Conservation (phyloP, 1,284 basidiomycete species). For the Rhodotorula glutinis region DNA sequence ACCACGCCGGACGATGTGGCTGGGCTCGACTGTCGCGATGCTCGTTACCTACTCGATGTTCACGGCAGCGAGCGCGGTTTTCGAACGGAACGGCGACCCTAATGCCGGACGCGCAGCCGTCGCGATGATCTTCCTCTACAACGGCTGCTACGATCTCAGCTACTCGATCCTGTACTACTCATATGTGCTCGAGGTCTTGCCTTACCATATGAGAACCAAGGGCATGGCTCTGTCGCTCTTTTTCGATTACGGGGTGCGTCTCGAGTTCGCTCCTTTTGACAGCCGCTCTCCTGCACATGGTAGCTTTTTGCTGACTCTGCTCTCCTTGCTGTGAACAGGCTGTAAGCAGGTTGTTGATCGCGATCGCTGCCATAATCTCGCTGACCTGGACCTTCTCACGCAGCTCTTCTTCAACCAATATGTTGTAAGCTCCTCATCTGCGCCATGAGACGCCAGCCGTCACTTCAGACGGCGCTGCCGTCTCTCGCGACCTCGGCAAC, state of each 20-base stretch:
- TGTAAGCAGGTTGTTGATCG: not conserved
- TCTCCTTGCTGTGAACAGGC: not conserved
- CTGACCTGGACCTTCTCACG: no score
- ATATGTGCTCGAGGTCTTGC: conserved; percentile 43
- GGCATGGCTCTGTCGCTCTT: conserved; percentile 35
- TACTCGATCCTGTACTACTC: conserved; percentile 10
- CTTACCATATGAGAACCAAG: conserved; percentile 41
- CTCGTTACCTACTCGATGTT: conserved; percentile 40
- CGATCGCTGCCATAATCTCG: no score
- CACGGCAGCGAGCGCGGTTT: conserved; percentile 42
- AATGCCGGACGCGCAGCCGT: conserved; percentile 44
- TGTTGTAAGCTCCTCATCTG: no score
- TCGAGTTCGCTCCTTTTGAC: not conserved
- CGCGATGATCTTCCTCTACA: conserved; percentile 11
- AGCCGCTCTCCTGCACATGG: not conserved
- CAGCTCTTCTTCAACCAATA: no score
- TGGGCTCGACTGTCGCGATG: conserved; percentile 44
- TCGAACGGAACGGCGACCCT: conserved; percentile 37
- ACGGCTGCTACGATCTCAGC: conserved; percentile 34
- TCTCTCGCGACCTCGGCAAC: not conserved
- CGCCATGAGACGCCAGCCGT: no score
- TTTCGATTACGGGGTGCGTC: conserved; percentile 12
- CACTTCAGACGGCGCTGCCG: not conserved
- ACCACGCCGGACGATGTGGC: conserved; percentile 42
- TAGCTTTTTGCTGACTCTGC: not conserved